Evolutionary conservation across 2,329 filamentous ascomycete genomes (phyloP), one percentile per base, ranked within the genome.

Genomic region (Myriangium duriaei): DNA sequence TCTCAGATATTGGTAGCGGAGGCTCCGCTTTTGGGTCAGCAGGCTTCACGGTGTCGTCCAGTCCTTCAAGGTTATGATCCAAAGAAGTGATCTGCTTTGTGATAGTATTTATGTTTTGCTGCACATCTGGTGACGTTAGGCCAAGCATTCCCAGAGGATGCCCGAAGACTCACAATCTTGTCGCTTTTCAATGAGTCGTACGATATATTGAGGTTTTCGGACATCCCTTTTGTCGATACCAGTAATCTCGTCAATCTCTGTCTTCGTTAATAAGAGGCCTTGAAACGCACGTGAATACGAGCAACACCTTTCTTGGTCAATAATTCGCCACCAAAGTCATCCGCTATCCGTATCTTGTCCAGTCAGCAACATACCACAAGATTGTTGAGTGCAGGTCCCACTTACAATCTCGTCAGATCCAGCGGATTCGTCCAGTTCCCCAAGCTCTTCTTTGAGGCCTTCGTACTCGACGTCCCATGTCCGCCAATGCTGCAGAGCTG

Each of bases 381-480:
- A n/a, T n/a, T 14, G 5, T 11, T 10, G 12, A 13, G 1, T 24
- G 13, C 11, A 29, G 11, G 12, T 29, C 43, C 15, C 12, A 43
- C 41, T 13, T 37, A 70, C 62, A 17, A 86, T 69, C 17, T 76
- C 69, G 12, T 71, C 60, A 4, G 63, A 60, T 18, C 62, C 59
- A 39, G 71, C 58, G 35, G 64, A 61, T 30, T 65, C 56, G 24
- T 67, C 56, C 16, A 79, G 55, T 3, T 63, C 65, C 37, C 74
- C 61, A 18, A 96, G 72, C 51, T 92, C 84, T 55, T 92, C 84
- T 55, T 82, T 86, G 44, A 96, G 69, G 15, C 79, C 75, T 54
- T 94, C 84, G 58, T 96, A 96, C 57, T 96, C 88, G 33, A 81
- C 76, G 56, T 93, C 87, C 74, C 83, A 92, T 39, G 78, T 79